phyloP scores from a whole-genome alignment of 2,329 filamentous ascomycete species.

The Hysterium pulicare region DNA sequence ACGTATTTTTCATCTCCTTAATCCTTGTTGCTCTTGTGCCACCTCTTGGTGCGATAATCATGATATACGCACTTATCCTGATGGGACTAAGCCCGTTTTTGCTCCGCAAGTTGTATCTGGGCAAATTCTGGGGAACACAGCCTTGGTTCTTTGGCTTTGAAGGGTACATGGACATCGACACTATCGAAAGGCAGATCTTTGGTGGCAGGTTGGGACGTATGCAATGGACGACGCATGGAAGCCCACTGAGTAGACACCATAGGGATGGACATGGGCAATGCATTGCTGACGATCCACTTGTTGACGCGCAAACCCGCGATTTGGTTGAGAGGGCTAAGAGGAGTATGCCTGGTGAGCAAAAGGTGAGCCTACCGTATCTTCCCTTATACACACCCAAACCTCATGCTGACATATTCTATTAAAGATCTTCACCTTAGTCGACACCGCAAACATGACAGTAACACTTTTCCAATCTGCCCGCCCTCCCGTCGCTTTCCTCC shows the following conservation, averaged over 20 bases:
- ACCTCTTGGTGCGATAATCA: constrained; percentile 9
- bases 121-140: constrained; percentile 41
- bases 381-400: background rate
- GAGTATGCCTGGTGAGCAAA: constrained; percentile 24
- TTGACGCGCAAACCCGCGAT: constrained; percentile 15
- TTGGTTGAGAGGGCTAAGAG: constrained; percentile 21
- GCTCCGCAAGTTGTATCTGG: constrained; percentile 36
- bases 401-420: background rate
- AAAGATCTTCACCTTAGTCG: constrained; percentile 20
- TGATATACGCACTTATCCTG: constrained; percentile 27
- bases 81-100: constrained; percentile 33
- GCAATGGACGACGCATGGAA: constrained; percentile 34
- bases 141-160: constrained; percentile 46
- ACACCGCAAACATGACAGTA: constrained; percentile 43
- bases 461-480: constrained; percentile 39
- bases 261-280: constrained; percentile 27
- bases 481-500: constrained; percentile 42
- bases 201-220: constrained; percentile 34
- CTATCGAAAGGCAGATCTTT: constrained; percentile 40
- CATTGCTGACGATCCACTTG: constrained; percentile 30
- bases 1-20: constrained; percentile 17
- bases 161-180: constrained; percentile 38
- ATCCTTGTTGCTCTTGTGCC: constrained; percentile 10
- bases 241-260: constrained; percentile 32
- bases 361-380: constrained; percentile 3